A percentile compares a stretch with the other conserved stretches of the same genome.
Conservation (phyloP, 805 yeast genomes). For the Ogataea thermomethanolica region DNA sequence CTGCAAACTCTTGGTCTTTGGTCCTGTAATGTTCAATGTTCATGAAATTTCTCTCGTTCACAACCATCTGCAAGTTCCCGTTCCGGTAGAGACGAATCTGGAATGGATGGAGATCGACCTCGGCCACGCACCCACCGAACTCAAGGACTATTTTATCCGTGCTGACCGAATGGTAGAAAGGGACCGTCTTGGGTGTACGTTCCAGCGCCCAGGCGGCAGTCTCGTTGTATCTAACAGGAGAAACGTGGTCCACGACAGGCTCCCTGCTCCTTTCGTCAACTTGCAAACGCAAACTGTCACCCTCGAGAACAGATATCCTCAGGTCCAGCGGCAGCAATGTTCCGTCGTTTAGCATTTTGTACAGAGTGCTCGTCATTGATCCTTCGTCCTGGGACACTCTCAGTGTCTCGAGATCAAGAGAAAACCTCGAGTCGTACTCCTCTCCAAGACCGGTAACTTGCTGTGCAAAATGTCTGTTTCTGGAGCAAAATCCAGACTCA, state of each 20-base stretch:
- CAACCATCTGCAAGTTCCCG: conserved; percentile 44
- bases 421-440: conserved; percentile 37
- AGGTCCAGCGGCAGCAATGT: conserved; percentile 50
- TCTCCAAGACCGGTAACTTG: conserved; percentile 29
- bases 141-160: conserved; percentile 18
- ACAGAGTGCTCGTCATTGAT: conserved; percentile 42
- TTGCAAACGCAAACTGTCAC: conserved; percentile 56
- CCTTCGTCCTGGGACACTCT: conserved; percentile 29
- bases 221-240: conserved; percentile 54
- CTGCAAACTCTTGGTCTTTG: conserved; percentile 36
- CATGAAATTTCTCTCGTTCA: conserved; percentile 69
- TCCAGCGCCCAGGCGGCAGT: conserved; percentile 58
- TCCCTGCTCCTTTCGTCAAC: conserved; percentile 58
- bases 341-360: conserved; percentile 43
- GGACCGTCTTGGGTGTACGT: conserved; percentile 21
- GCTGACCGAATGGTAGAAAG: conserved; percentile 24
- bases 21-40: conserved; percentile 81
- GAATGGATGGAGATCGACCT: conserved; percentile 46
- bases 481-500: conserved; percentile 77
- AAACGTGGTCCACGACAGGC: conserved; percentile 15
- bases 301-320: conserved; percentile 50
- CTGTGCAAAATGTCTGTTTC: conserved; percentile 69
- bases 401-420: conserved; percentile 38
- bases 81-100: conserved; percentile 46
- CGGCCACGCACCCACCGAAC: conserved; percentile 46